These are phyloP conservation scores for Hypoxylon rubiginosum DNA, from an alignment of 2,329 filamentous ascomycete genomes.

Conservation along the genomic window DNA sequence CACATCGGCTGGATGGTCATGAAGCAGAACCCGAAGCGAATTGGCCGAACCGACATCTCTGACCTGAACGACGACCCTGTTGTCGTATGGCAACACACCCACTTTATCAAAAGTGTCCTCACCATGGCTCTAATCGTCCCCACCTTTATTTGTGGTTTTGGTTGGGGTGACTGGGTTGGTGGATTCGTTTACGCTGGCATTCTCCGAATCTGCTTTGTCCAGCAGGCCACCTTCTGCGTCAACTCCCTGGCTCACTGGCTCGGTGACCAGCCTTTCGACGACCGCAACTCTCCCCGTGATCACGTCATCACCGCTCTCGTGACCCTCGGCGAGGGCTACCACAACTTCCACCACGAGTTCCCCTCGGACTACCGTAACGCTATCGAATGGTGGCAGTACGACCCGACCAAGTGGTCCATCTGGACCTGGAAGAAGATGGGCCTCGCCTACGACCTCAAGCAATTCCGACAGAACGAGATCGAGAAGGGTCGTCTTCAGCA, in stretches of 20 bases:
- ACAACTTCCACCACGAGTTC: slow-evolving; percentile 82
- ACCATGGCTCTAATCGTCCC: slow-evolving; percentile 63
- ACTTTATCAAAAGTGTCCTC: slow-evolving; percentile 63
- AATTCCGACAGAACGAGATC: slow-evolving; percentile 76
- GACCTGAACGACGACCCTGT: slow-evolving; percentile 65
- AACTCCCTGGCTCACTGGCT: slow-evolving; percentile 68
- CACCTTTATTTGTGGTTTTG: slow-evolving; percentile 61
- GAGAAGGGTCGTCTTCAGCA: slow-evolving; percentile 77
- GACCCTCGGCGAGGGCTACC: slow-evolving; percentile 78
- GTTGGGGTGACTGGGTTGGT: slow-evolving; percentile 63
- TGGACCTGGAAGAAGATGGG: slow-evolving; percentile 76
- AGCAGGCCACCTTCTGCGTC: slow-evolving; percentile 67
- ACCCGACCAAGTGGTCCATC: slow-evolving; percentile 79
- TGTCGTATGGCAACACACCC: slow-evolving; percentile 63
- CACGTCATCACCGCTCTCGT: slow-evolving; percentile 76
- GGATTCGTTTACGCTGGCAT: slow-evolving; percentile 66
- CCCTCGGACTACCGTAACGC: slow-evolving; percentile 79
- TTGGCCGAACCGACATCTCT: slow-evolving; percentile 64
- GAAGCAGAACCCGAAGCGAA: slow-evolving; percentile 67
- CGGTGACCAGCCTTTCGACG: slow-evolving; percentile 76
- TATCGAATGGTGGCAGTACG: slow-evolving; percentile 78
- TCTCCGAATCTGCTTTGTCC: slow-evolving; percentile 65
- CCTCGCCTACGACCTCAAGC: slow-evolving; percentile 75
- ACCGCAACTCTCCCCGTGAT: slow-evolving; percentile 77
- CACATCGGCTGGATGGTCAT: slow-evolving; percentile 67